A percentile compares a stretch with the other conserved stretches of the same genome.
phyloP scores from a whole-genome alignment of 1,284 basidiomycete species.

The Pseudozyma flocculosa region DNA sequence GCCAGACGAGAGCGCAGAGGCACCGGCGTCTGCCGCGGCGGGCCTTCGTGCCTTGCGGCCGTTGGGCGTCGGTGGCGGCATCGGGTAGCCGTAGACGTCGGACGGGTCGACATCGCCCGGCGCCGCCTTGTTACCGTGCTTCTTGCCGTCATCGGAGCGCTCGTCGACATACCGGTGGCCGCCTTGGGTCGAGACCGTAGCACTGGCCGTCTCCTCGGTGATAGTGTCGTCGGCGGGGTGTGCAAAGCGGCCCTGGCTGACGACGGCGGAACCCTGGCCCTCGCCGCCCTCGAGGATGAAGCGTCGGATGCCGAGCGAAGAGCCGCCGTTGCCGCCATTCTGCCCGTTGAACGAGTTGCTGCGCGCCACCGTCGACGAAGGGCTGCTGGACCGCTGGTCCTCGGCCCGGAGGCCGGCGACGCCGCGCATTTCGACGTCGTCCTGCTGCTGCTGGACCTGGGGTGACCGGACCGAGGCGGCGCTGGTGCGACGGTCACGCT shows the following conservation, averaged over 20 bases:
- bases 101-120: no score
- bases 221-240: slow-evolving; percentile 29
- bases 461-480: background rate
- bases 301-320: slow-evolving; percentile 26
- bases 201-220: slow-evolving; percentile 16
- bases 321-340: slow-evolving; percentile 6
- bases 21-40: no score
- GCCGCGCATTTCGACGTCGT: no score
- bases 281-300: slow-evolving; percentile 13
- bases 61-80: no score
- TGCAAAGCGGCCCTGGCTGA: slow-evolving; percentile 12
- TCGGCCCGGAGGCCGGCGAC: slow-evolving; percentile 8
- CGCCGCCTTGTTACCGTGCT: no score
- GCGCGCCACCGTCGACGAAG: background rate
- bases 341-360: background rate
- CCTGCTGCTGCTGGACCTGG: no score
- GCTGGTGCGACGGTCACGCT: background rate
- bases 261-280: slow-evolving; percentile 2
- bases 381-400: background rate
- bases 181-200: no score
- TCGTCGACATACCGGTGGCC: no score
- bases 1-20: no score
- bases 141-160: no score
- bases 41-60: no score
- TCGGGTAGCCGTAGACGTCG: no score